Conservation (phyloP, 1,139 yeast species). For the Geotrichum aggregatum region DNA sequence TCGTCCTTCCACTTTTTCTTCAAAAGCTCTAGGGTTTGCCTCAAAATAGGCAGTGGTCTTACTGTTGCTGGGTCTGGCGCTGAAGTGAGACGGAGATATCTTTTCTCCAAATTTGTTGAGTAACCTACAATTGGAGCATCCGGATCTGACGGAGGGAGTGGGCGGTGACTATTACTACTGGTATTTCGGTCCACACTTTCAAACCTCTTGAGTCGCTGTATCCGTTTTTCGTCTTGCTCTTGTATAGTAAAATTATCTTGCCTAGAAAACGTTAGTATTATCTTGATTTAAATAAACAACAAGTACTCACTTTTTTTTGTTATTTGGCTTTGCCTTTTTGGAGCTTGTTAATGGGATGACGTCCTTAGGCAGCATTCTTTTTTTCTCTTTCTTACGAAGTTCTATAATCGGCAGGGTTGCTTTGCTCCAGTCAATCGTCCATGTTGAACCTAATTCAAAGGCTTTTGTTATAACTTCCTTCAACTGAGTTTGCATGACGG, state of each 20-base stretch:
- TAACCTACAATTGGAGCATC: constrained; percentile 55
- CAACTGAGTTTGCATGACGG: constrained; percentile 42
- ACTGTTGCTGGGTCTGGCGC: constrained; percentile 85
- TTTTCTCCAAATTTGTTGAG: constrained; percentile 63
- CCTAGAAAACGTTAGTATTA: constrained; percentile 7
- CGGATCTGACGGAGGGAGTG: constrained; percentile 16
- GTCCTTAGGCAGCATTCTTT: constrained; percentile 3
- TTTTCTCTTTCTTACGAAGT: constrained; percentile 22
- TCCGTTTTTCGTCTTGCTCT: constrained; percentile 40
- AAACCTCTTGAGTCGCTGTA: constrained; percentile 52
- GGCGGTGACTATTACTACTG: constrained; percentile 9
- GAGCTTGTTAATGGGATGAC: constrained; percentile 12
- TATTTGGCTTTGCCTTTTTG: constrained; percentile 13
- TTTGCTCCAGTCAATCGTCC: constrained; percentile 56
- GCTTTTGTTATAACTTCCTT: constrained; percentile 52
- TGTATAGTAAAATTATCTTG: constrained; percentile 32
- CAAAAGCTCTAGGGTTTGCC: constrained; percentile 54
- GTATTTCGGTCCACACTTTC: constrained; percentile 36
- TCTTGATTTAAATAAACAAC: background rate
- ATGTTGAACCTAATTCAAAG: constrained; percentile 44
- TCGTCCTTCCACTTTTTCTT: constrained; percentile 52
- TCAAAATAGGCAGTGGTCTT: constrained; percentile 63
- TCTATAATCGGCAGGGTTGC: constrained; percentile 54
- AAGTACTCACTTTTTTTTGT: constrained; percentile 5
- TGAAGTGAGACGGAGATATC: constrained; percentile 78